These are phyloP conservation scores for Gnetum montanum DNA, from an alignment of 75 land plant genomes.

Conservation along the genomic window DNA sequence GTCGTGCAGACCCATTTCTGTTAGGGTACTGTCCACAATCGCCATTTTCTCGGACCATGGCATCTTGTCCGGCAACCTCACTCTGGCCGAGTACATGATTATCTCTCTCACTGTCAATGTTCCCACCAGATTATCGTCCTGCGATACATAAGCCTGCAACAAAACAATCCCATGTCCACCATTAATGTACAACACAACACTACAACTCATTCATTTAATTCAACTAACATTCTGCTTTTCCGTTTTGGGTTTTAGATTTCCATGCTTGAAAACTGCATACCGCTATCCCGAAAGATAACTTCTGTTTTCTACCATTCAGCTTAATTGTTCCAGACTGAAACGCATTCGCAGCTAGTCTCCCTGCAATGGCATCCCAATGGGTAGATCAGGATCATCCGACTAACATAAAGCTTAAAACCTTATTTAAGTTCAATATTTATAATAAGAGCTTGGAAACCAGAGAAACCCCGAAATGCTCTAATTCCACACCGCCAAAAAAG, in stretches of 20 bases:
- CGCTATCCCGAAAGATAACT: conserved; percentile 81
- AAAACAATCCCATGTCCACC: not conserved
- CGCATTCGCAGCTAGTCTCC: conserved; percentile 77
- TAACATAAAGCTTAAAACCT: not conserved
- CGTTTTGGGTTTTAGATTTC: not conserved
- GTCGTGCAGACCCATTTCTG: conserved; percentile 95
- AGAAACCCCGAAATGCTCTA: not conserved
- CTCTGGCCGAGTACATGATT: conserved; percentile 68
- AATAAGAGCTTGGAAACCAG: not conserved
- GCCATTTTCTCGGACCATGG: conserved; percentile 59
- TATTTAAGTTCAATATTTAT: not conserved
- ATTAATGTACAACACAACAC: not conserved
- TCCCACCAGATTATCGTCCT: conserved; percentile 82
- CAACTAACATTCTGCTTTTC: not conserved
- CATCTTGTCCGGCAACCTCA: conserved; percentile 75
- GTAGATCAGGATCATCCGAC: not conserved
- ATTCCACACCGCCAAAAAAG: not conserved
- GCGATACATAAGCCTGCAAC: conserved; percentile 87
- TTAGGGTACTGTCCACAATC: conserved; percentile 76
- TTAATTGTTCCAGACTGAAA: conserved; percentile 69
- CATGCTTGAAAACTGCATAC: conserved; percentile 20
- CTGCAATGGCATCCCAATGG: conserved; percentile 5
- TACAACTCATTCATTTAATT: not conserved
- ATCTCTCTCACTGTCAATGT: conserved; percentile 85
- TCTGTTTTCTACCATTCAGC: conserved; percentile 72